These are phyloP conservation scores for Coprinellus micaceus DNA, from an alignment of 768 basidiomycete genomes.

Conservation along the genomic window DNA sequence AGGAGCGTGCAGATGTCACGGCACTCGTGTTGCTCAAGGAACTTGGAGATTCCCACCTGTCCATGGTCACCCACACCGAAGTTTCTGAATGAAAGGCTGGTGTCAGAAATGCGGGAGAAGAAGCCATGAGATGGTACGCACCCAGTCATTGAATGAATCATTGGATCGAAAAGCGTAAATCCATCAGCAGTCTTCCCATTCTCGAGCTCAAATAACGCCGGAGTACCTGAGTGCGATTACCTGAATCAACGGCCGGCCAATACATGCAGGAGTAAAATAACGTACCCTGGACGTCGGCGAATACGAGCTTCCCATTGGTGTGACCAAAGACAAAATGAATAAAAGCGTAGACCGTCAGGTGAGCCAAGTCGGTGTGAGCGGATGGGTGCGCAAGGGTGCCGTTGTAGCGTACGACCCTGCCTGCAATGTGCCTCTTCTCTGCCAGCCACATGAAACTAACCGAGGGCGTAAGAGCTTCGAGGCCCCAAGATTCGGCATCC, in stretches of 20 bases:
- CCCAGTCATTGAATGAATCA: not conserved
- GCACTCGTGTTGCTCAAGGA: slow-evolving; percentile 1
- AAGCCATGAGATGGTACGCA: not conserved
- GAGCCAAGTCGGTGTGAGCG: not conserved
- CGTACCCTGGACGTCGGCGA: slow-evolving; percentile 4
- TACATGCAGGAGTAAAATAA: not conserved
- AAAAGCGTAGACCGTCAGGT: slow-evolving; percentile 2
- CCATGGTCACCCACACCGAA: slow-evolving; percentile 1
- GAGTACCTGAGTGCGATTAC: not conserved
- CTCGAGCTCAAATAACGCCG: not conserved
- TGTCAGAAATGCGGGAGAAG: not conserved
- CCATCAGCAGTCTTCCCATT: not conserved
- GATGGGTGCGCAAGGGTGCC: not conserved
- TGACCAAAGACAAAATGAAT: not conserved
- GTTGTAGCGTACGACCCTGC: not conserved
- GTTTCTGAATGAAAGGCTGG: not conserved
- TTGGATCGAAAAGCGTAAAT: not conserved
- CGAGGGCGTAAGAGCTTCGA: not conserved
- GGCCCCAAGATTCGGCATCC: not conserved
- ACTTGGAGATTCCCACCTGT: not conserved
- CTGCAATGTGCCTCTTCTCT: not conserved
- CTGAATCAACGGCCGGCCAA: too few relatives aligned
- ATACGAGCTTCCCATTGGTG: not conserved
- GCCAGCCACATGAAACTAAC: not conserved
- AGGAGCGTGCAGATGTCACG: not conserved